These are phyloP conservation scores for Lentinula raphanica DNA, from an alignment of 768 basidiomycete species.

Conservation along the genomic window DNA sequence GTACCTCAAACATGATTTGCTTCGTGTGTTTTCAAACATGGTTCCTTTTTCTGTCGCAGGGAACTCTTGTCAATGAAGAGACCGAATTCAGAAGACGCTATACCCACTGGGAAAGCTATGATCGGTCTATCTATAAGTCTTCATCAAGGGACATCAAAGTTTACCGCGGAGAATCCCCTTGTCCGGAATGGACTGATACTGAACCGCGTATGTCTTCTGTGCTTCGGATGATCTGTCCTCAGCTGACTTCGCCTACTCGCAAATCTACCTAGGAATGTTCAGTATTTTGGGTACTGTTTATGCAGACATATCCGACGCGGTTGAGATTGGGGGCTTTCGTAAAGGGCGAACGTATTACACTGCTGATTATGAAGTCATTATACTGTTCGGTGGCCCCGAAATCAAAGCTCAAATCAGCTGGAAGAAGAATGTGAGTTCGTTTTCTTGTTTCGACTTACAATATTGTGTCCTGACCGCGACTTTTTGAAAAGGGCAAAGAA, in stretches of 20 bases:
- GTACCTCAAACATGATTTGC: background rate
- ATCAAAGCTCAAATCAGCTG: constrained; percentile 29
- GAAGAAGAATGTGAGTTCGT: constrained; percentile 26
- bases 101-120: background rate
- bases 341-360: background rate
- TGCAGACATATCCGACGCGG: background rate
- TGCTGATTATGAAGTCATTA: constrained; percentile 12
- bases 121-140: background rate
- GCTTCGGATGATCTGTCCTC: too few relatives aligned
- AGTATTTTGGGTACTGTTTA: background rate
- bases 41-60: too few relatives aligned
- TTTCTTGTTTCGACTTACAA: background rate
- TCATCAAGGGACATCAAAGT: background rate
- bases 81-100: background rate
- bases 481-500: background rate
- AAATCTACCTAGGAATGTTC: background rate
- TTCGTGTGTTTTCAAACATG: too few relatives aligned
- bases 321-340: background rate
- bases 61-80: too few relatives aligned
- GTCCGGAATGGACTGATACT: background rate
- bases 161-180: background rate
- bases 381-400: constrained; percentile 29
- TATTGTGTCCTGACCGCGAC: background rate
- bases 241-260: background rate
- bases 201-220: background rate